Evolutionary conservation across 2,329 filamentous ascomycete genomes (phyloP).

Genomic region (Emericellopsis atlantica): DNA sequence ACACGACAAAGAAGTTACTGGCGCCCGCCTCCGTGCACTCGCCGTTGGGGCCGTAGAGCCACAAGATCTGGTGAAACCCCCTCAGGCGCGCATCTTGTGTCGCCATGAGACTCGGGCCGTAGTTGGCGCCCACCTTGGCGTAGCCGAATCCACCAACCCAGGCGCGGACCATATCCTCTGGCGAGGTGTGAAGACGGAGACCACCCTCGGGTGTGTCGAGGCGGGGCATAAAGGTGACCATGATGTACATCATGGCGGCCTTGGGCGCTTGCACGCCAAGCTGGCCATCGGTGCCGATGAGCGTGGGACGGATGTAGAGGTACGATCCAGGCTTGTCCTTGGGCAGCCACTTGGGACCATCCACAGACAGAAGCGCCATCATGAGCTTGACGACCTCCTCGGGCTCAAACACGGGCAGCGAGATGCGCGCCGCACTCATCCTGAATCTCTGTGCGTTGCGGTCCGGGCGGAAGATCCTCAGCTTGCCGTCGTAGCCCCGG

Average conservation of each 20-base stretch:
- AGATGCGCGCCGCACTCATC: slow-evolving; percentile 50
- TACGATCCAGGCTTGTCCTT: slow-evolving; percentile 53
- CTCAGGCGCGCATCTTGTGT: slow-evolving; percentile 59
- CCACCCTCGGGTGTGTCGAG: slow-evolving; percentile 39
- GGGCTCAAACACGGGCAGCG: slow-evolving; percentile 62
- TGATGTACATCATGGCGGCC: slow-evolving; percentile 82
- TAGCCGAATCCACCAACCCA: slow-evolving; percentile 92
- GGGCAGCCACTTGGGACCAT: slow-evolving; percentile 72
- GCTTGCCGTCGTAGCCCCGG: slow-evolving; percentile 61
- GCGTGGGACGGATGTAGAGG: slow-evolving; percentile 75
- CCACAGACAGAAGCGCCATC: slow-evolving; percentile 55
- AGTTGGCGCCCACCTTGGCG: slow-evolving; percentile 89
- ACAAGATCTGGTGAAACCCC: slow-evolving; percentile 86
- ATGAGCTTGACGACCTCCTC: slow-evolving; percentile 64
- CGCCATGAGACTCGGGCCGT: slow-evolving; percentile 70
- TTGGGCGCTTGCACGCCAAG: slow-evolving; percentile 71
- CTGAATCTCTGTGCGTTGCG: slow-evolving; percentile 57
- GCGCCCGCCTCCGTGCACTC: slow-evolving; percentile 85
- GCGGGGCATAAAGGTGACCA: slow-evolving; percentile 49
- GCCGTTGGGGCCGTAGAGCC: slow-evolving; percentile 70
- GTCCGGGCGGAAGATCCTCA: slow-evolving; percentile 67
- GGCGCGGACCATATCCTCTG: slow-evolving; percentile 73
- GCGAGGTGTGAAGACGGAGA: slow-evolving; percentile 65
- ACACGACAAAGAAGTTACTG: slow-evolving; percentile 83
- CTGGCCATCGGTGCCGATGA: slow-evolving; percentile 72